These are phyloP conservation scores for Aspergillus quadrilineatus DNA, from an alignment of 2,329 filamentous ascomycete species.

Conservation along the genomic window DNA sequence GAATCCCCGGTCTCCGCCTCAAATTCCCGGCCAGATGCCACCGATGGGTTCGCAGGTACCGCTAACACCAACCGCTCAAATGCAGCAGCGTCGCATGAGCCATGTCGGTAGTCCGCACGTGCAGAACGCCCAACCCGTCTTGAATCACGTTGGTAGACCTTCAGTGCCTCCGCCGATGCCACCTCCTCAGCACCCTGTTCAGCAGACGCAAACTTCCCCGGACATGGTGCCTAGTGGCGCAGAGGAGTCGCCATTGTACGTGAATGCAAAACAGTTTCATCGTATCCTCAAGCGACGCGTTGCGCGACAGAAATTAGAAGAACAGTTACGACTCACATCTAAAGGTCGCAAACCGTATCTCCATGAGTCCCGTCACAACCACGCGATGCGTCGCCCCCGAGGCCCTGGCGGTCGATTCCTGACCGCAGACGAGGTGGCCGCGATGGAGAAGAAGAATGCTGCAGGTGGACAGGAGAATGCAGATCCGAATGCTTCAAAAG, in stretches of 20 bases:
- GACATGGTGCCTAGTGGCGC: constrained; percentile 71
- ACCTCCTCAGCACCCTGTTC: constrained; percentile 58
- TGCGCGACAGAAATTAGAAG: constrained; percentile 88
- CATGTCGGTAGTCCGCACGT: constrained; percentile 73
- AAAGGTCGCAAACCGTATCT: constrained; percentile 97
- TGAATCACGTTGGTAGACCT: constrained; percentile 64
- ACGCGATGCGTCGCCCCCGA: constrained; percentile 92
- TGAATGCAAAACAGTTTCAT: constrained; percentile 98
- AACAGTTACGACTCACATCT: constrained; percentile 84
- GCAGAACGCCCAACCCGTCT: constrained; percentile 70
- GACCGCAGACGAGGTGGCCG: constrained; percentile 91
- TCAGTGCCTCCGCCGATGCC: constrained; percentile 53
- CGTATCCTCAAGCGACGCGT: constrained; percentile 92
- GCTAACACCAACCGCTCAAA: constrained; percentile 57
- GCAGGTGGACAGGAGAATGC: constrained; percentile 37
- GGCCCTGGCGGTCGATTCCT: constrained; percentile 93
- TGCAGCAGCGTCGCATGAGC: constrained; percentile 69
- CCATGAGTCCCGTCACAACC: constrained; percentile 95
- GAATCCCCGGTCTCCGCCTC: constrained; percentile 72
- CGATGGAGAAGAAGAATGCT: constrained; percentile 67
- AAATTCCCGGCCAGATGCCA: constrained; percentile 62
- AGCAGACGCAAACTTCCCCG: constrained; percentile 71
- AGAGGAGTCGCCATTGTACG: constrained; percentile 93
- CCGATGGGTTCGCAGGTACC: constrained; percentile 48
- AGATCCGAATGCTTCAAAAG: constrained; percentile 29